Evolutionary conservation across 208 protist genomes (phyloP), one percentile per base, ranked within the genome.

Genomic region (Wallacemonas sp.): DNA sequence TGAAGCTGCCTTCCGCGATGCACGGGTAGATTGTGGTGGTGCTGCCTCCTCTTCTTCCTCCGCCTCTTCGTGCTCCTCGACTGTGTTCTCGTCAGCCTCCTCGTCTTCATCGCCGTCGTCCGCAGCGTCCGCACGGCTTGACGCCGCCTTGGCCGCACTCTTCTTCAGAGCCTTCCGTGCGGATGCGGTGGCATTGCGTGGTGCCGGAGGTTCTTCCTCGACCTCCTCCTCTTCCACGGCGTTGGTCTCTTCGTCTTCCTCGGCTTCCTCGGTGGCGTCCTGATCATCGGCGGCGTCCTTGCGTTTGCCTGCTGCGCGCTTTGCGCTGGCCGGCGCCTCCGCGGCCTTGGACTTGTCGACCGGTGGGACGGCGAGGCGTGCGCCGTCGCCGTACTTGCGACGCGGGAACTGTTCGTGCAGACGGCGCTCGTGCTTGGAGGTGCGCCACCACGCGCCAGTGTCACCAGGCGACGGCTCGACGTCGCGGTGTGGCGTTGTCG

Each of bases 391-490:
- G 62, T 88, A 91, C 55, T 82, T 83, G 65, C 84, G 80, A 10
- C 87, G 69, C 26, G 87, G 84, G 67, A 81, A 68, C 12, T 84
- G 50, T 68, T 91, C 82, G 22, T 93, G 81, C 22, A 88, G 21
- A 13, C 75, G 63, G 33, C 76, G 77, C 41, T 93, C 87, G 2
- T 85, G 72, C 53, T 74, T 66, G 13, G 77, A 76, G 2, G 84
- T 78, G 46, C 73, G 82, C 85, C 87, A 93, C 85, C 87, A 93
- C 52, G 79, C 80, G 29, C 72, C 71, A 12, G 75, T 29, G 19
- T 93, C 81, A 17, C 68, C 81, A 12, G 64, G 44, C 1, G 26
- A 12, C n/a, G 30, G 26, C 22, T 61, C 41, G 3, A 41, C 38
- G 13, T 55, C 41, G 10, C 5, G n/a, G n/a, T n/a, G n/a, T n/a